Conservation (phyloP, 2,329 filamentous ascomycete genomes). For the Xylariaceae sp. region DNA sequence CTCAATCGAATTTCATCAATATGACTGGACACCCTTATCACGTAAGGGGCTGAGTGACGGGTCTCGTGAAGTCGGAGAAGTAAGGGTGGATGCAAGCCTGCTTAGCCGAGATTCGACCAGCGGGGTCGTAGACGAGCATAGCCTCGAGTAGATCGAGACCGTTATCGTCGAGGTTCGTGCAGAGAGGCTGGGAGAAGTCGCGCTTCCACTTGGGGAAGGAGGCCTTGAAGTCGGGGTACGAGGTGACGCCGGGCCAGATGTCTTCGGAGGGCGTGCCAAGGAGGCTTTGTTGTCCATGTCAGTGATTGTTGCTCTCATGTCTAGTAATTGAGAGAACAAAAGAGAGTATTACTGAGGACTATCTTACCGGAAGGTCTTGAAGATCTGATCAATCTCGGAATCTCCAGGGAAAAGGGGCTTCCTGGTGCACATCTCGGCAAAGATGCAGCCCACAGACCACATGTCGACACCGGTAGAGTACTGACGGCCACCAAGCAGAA, state of each 20-base stretch:
- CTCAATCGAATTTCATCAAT: too few species aligned
- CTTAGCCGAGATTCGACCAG: constrained; percentile 84
- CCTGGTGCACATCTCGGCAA: constrained; percentile 93
- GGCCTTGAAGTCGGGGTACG: constrained; percentile 88
- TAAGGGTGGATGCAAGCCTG: constrained; percentile 82
- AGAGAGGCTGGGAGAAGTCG: constrained; percentile 63
- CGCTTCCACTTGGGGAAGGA: constrained; percentile 90
- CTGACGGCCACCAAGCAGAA: constrained; percentile 83
- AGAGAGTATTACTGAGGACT: neutral
- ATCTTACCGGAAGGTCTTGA: constrained; percentile 84
- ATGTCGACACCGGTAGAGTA: constrained; percentile 95
- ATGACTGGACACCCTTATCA: too few species aligned
- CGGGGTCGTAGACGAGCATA: constrained; percentile 84
- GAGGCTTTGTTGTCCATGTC: constrained; percentile 43
- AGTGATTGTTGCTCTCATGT: neutral
- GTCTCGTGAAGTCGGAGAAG: constrained; percentile 51
- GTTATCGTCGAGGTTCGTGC: constrained; percentile 68
- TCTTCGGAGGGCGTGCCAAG: constrained; percentile 81
- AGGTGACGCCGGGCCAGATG: constrained; percentile 88
- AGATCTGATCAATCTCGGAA: constrained; percentile 91
- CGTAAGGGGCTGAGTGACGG: neutral
- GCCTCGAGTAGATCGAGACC: constrained; percentile 66
- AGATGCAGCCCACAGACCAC: constrained; percentile 94
- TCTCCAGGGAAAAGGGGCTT: constrained; percentile 92
- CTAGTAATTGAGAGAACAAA: neutral